A percentile compares a stretch with the other conserved stretches of the same genome.
These are phyloP conservation scores for Mycena chlorophos DNA, from an alignment of 768 basidiomycete species.

Conservation along the genomic window DNA sequence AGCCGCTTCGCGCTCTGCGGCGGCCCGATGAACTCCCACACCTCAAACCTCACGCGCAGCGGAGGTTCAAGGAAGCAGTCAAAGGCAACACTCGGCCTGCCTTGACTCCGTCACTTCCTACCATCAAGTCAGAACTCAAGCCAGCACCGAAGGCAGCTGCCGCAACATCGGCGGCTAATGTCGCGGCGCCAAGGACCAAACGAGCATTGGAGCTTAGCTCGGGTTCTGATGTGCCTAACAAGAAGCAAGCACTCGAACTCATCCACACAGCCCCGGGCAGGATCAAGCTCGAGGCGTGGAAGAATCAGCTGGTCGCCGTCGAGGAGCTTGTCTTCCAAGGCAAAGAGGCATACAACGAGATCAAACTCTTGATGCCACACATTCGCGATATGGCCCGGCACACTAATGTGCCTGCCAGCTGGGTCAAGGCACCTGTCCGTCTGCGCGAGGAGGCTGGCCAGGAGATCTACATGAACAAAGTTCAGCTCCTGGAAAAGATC, in stretches of 20 bases:
- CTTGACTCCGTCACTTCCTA: no score
- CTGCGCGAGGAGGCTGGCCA: not conserved
- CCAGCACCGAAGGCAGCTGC: no score
- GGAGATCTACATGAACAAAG: conserved; percentile 5
- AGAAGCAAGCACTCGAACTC: not conserved
- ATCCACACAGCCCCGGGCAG: not conserved
- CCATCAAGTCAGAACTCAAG: no score
- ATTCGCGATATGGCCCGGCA: not conserved
- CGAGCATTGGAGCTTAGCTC: not conserved
- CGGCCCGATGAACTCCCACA: no score
- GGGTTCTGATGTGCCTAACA: not conserved
- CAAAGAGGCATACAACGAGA: conserved; percentile 2
- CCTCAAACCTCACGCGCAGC: no score
- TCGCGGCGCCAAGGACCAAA: not conserved
- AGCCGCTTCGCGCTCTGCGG: no score
- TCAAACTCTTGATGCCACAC: not conserved
- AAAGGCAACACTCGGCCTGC: no score
- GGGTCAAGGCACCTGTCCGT: not conserved
- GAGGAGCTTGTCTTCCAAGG: conserved; percentile 2
- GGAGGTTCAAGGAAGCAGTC: no score
- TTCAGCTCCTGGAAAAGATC: conserved; percentile 1
- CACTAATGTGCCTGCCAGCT: not conserved
- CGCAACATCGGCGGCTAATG: no score
- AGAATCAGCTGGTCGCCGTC: not conserved
- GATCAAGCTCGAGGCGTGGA: not conserved